phyloP scores from a whole-genome alignment of 2,329 filamentous ascomycete genomes.

The Emergomyces orientalis region DNA sequence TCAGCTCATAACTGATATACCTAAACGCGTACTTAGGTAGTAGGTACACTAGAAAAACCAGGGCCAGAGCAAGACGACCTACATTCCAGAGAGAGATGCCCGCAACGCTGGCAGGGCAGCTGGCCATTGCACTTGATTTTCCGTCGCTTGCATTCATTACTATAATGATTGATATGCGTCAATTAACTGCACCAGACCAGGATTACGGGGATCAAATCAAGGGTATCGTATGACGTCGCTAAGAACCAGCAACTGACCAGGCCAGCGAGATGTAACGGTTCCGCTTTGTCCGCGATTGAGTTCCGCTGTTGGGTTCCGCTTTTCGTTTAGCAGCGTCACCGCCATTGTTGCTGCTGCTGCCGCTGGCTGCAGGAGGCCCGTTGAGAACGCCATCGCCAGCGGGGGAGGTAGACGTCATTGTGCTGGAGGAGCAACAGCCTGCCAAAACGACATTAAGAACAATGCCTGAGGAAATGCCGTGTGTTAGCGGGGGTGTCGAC shows the following conservation, averaged over 20 bases:
- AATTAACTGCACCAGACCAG: background rate
- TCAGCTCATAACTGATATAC: background rate
- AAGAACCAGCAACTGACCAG: slow-evolving; percentile 40
- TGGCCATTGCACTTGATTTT: slow-evolving; percentile 63
- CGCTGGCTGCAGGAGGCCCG: background rate
- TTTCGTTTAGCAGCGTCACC: slow-evolving; percentile 28
- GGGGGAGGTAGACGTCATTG: slow-evolving; percentile 1
- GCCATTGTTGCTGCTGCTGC: background rate
- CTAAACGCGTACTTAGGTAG: background rate
- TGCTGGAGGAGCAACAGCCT: background rate
- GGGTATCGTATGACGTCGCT: background rate
- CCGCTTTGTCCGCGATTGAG: slow-evolving; percentile 50
- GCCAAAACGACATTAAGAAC: background rate
- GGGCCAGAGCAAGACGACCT: slow-evolving; percentile 13
- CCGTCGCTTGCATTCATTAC: slow-evolving; percentile 56
- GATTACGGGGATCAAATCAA: background rate
- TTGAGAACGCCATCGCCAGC: background rate
- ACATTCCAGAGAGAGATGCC: slow-evolving; percentile 54
- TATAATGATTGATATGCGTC: slow-evolving; percentile 19
- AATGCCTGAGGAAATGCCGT: background rate
- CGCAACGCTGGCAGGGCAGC: slow-evolving; percentile 55
- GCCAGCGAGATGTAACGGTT: slow-evolving; percentile 60
- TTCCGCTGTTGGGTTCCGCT: slow-evolving; percentile 36
- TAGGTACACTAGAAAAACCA: slow-evolving; percentile 1
- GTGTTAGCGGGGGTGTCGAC: background rate